Evolutionary conservation across 768 basidiomycete genomes (phyloP), one percentile per base, ranked within the genome.

Genomic region (Suillus alpinus): DNA sequence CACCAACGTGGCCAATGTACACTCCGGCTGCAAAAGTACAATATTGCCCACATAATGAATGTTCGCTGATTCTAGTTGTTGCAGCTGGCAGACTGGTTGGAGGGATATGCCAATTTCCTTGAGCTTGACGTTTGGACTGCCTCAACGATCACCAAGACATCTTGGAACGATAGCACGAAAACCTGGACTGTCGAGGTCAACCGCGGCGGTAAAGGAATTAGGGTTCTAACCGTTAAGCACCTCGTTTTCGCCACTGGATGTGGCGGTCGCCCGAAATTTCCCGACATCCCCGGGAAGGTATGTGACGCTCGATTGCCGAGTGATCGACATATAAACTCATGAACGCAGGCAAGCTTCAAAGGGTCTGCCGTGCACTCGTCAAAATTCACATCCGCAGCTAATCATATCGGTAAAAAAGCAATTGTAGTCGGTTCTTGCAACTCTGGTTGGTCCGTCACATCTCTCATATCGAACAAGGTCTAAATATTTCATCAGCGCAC

Each of bases 381-480:
- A 1, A 62, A 78, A 20, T 83, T 84, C 69, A 81, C 77, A 23
- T 74, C 75, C 6, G 83, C 83, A 0, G 62, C 71, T 1, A 81
- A 81, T 36, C 81, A 83, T 64, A 60, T 72, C 6, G 86, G 86
- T 7, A 88, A 89, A 76, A 87, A 84, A 65, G 86, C 82, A 6
- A 76, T 89, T 1, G 77, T 90, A n/a, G 76, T 91, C 2, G 88
- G 89, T 14, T 81, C 87, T n/a, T 84, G 85, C 46, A 87, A 82
- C 56, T 86, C 87, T 20, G 81, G 81, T 82, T 66, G n/a, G 71
- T 46, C 12, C 9, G 14, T 14, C 34, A 23, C 14, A 23, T 23
- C 14, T 23, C 20, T 6, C 20, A 2, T 31, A 31, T 51, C 32
- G 5, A 20, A 34, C 26, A 26, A 26, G 59, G 29, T 61, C 61